These are phyloP conservation scores for Adansonia digitata DNA, from an alignment of 345 rosid genomes.

Conservation along the genomic window DNA sequence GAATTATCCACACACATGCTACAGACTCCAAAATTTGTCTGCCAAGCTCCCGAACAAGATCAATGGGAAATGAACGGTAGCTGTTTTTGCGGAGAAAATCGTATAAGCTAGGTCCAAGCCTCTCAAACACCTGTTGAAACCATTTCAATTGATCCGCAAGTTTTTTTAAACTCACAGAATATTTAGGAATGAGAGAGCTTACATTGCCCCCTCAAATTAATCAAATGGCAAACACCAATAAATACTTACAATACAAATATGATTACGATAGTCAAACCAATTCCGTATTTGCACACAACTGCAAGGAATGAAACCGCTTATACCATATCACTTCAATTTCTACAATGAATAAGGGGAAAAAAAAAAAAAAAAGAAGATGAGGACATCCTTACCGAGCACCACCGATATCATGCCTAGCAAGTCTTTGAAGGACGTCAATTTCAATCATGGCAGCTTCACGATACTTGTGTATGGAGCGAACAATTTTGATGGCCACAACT, in stretches of 20 bases:
- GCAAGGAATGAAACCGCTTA: constrained; percentile 83
- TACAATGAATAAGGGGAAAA: constrained; percentile 14
- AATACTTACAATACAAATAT: constrained; percentile 99
- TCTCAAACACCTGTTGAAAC: constrained; percentile 99
- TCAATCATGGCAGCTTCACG: constrained; percentile 94
- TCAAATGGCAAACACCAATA: constrained; percentile 50
- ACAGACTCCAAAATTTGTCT: constrained; percentile 99
- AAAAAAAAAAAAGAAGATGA: constrained; percentile 12
- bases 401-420: constrained; percentile 69
- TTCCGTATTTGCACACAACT: constrained; percentile 99
- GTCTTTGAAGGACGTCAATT: constrained; percentile 68
- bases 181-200: constrained; percentile 29
- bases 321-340: constrained; percentile 35
- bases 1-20: constrained; percentile 94
- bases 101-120: constrained; percentile 99
- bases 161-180: constrained; percentile 68
- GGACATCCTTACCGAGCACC: constrained; percentile 60
- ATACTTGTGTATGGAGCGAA: constrained; percentile 70
- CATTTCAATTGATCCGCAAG: constrained; percentile 78
- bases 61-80: constrained; percentile 98
- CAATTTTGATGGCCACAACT: constrained; percentile 79
- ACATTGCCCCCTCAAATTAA: constrained; percentile 40
- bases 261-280: constrained; percentile 99
- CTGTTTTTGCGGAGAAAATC: constrained; percentile 98
- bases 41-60: constrained; percentile 99